phyloP scores from a whole-genome alignment of 2,329 filamentous ascomycete genomes.

The Helotiales sp. region DNA sequence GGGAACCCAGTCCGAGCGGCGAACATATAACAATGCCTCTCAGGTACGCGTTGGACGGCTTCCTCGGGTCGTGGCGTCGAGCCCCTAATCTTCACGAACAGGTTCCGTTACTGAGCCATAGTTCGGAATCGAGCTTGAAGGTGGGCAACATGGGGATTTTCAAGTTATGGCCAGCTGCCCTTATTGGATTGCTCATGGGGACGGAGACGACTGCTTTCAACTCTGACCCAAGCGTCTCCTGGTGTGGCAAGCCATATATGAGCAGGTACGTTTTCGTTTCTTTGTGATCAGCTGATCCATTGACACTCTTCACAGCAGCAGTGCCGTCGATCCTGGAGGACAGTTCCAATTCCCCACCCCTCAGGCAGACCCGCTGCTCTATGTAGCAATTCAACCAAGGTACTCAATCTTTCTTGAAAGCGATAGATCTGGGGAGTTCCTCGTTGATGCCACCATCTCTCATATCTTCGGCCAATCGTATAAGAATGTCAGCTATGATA shows the following conservation, averaged over 20 bases:
- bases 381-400: conserved; percentile 46
- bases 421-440: conserved; percentile 40
- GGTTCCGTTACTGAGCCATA: neutral
- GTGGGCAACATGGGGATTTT: conserved; percentile 2
- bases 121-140: neutral
- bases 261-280: conserved; percentile 33
- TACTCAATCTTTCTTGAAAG: conserved; percentile 48
- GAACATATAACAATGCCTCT: conserved; percentile 1
- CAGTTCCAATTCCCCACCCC: conserved; percentile 42
- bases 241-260: conserved; percentile 47
- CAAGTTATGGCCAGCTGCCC: neutral
- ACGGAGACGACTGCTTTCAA: conserved; percentile 20
- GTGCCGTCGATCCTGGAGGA: conserved; percentile 49
- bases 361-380: conserved; percentile 40
- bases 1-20: conserved; percentile 1
- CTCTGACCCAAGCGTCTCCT: conserved; percentile 26
- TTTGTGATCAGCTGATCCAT: neutral
- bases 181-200: conserved; percentile 1
- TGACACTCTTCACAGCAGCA: conserved; percentile 37
- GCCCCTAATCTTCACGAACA: neutral
- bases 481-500: conserved; percentile 25
- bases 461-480: conserved; percentile 39
- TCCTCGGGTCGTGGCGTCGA: neutral
- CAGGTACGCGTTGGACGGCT: neutral
- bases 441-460: conserved; percentile 44